Evolutionary conservation across 2,329 filamentous ascomycete species (phyloP).

Genomic region (Pseudopyrenochaeta lycopersici): DNA sequence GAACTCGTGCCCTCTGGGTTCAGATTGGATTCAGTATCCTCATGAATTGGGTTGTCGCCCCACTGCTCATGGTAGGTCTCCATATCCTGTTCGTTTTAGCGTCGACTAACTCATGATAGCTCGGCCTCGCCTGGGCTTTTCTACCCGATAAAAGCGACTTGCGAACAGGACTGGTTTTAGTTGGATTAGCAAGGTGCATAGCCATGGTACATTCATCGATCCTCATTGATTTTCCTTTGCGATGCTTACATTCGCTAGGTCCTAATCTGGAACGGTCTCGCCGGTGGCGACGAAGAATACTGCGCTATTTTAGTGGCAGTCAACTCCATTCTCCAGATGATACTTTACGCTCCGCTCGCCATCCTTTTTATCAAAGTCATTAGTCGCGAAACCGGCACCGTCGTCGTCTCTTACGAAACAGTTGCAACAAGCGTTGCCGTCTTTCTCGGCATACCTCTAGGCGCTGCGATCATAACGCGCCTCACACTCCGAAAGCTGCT

Average conservation of each 20-base stretch:
- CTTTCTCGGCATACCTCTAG: slow-evolving; percentile 84
- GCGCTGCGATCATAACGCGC: slow-evolving; percentile 78
- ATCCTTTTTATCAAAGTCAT: slow-evolving; percentile 71
- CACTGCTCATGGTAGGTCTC: slow-evolving; percentile 83
- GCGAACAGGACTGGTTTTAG: too few relatives aligned
- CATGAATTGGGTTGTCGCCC: slow-evolving; percentile 84
- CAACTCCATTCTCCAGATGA: slow-evolving; percentile 59
- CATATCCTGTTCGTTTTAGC: too few relatives aligned
- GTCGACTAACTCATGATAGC: too few relatives aligned
- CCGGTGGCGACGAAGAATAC: slow-evolving; percentile 81
- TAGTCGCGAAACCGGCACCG: slow-evolving; percentile 58
- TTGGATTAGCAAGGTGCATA: too few relatives aligned
- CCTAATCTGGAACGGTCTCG: slow-evolving; percentile 80
- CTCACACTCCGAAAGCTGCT: slow-evolving; percentile 65
- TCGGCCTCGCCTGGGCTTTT: slow-evolving; percentile 71
- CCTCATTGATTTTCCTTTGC: slow-evolving; percentile 82
- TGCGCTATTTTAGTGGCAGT: slow-evolving; percentile 69
- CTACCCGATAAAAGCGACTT: slow-evolving; percentile 56
- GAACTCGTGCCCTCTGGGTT: slow-evolving; percentile 72
- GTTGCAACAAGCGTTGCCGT: slow-evolving; percentile 84
- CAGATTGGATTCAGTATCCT: slow-evolving; percentile 81
- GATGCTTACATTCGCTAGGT: slow-evolving; percentile 92
- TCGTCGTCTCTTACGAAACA: slow-evolving; percentile 65
- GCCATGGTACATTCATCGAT: too few relatives aligned
- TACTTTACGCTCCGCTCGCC: slow-evolving; percentile 58